Evolutionary conservation across 176 grass and related monocot genomes (phyloP).

Genomic region (Musa itinerans): DNA sequence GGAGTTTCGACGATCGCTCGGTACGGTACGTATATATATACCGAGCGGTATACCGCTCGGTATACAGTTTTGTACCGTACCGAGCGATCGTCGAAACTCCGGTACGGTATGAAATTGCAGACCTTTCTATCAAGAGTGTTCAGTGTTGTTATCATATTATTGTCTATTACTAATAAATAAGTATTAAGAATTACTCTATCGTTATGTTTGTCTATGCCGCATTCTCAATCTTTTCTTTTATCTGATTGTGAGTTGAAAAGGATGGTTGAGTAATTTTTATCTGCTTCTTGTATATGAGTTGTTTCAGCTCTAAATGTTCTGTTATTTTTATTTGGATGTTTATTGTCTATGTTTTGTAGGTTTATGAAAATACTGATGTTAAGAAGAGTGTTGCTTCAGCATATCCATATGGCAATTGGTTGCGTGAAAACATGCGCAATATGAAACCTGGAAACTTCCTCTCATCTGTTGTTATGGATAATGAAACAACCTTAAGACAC

Average conservation of each 20-base stretch:
- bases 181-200: too few species aligned
- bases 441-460: slow-evolving; percentile 97
- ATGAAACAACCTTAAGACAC: slow-evolving; percentile 68
- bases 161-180: too few species aligned
- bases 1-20: too few species aligned
- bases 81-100: too few species aligned
- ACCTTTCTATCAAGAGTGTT: too few species aligned
- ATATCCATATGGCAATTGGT: slow-evolving; percentile 64
- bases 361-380: slow-evolving; percentile 95
- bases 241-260: background rate
- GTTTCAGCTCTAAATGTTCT: background rate
- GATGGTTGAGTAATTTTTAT: background rate
- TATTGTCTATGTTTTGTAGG: slow-evolving; percentile 35
- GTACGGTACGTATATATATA: too few species aligned
- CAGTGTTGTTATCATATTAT: too few species aligned
- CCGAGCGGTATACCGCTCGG: too few species aligned
- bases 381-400: slow-evolving; percentile 76
- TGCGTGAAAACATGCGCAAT: slow-evolving; percentile 59
- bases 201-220: background rate
- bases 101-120: too few species aligned
- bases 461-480: slow-evolving; percentile 74
- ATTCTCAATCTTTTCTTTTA: background rate
- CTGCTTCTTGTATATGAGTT: background rate
- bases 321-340: background rate
- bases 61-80: too few species aligned